These are phyloP conservation scores for Aspergillus thermomutatus DNA, from an alignment of 2,329 filamentous ascomycete species.

Conservation along the genomic window DNA sequence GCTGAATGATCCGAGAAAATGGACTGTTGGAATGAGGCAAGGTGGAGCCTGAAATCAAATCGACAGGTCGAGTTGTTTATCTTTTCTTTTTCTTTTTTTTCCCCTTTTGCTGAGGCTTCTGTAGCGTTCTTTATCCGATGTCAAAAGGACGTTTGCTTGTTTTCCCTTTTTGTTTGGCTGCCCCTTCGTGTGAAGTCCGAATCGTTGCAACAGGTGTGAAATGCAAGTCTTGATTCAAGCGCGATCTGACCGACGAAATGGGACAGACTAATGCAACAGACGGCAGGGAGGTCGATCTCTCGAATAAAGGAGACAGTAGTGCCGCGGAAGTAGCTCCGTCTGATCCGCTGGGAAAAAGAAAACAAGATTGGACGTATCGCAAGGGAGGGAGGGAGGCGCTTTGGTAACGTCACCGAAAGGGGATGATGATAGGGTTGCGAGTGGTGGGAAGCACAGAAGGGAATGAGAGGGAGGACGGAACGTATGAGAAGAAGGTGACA, in stretches of 20 bases:
- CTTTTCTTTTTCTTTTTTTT: conserved; percentile 5
- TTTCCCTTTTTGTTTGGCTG: conserved; percentile 4
- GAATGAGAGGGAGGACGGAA: conserved; percentile 11
- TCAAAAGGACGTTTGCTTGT: neutral
- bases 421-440: neutral
- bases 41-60: conserved; percentile 14
- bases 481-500: conserved; percentile 10
- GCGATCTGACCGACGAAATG: conserved; percentile 15
- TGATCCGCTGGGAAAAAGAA: conserved; percentile 16
- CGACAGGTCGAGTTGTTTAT: conserved; percentile 16
- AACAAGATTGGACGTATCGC: conserved; percentile 17
- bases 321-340: conserved; percentile 21
- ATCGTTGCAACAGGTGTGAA: conserved; percentile 9
- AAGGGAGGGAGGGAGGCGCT: conserved; percentile 20
- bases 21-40: conserved; percentile 17
- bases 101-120: conserved; percentile 2
- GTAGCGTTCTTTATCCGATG: conserved; percentile 4
- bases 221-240: conserved; percentile 12
- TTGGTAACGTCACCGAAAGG: conserved; percentile 17
- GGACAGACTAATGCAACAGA: conserved; percentile 27
- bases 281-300: conserved; percentile 34
- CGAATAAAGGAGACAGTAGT: conserved; percentile 21
- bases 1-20: conserved; percentile 17
- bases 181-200: conserved; percentile 6
- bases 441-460: conserved; percentile 1